Evolutionary conservation across 768 basidiomycete species (phyloP).

Genomic region (Cystofilobasidium capitatum): DNA sequence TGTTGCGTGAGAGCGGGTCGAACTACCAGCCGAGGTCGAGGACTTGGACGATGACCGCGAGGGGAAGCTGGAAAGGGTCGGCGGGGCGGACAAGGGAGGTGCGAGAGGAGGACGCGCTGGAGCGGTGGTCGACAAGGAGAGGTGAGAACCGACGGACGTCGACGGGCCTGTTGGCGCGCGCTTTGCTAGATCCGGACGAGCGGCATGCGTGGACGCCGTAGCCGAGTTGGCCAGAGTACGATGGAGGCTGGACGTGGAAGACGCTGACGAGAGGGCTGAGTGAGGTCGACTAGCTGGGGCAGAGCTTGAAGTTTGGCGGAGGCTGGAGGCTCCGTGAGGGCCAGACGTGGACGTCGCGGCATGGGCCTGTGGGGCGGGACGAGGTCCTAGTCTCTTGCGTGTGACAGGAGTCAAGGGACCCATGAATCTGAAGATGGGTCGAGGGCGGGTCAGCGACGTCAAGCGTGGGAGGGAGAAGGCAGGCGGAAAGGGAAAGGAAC

Average conservation of each 20-base stretch:
- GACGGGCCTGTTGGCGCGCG: too few species aligned
- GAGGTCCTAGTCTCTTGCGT: conserved; percentile 61
- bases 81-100: background rate
- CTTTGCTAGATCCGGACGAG: too few species aligned
- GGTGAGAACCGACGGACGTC: too few species aligned
- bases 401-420: conserved; percentile 64
- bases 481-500: conserved; percentile 28
- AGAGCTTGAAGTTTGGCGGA: background rate
- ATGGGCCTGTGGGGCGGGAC: background rate
- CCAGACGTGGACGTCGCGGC: background rate
- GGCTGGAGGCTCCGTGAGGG: background rate
- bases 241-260: background rate
- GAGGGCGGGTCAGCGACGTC: background rate
- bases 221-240: background rate
- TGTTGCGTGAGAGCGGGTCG: conserved; percentile 1
- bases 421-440: conserved; percentile 49
- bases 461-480: background rate
- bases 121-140: background rate
- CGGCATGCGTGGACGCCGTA: background rate
- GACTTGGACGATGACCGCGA: background rate
- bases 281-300: background rate
- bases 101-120: background rate
- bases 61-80: background rate
- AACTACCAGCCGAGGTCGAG: too few species aligned
- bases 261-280: background rate